Evolutionary conservation across 2,329 filamentous ascomycete species (phyloP).

Genomic region (Botrytis fabae): DNA sequence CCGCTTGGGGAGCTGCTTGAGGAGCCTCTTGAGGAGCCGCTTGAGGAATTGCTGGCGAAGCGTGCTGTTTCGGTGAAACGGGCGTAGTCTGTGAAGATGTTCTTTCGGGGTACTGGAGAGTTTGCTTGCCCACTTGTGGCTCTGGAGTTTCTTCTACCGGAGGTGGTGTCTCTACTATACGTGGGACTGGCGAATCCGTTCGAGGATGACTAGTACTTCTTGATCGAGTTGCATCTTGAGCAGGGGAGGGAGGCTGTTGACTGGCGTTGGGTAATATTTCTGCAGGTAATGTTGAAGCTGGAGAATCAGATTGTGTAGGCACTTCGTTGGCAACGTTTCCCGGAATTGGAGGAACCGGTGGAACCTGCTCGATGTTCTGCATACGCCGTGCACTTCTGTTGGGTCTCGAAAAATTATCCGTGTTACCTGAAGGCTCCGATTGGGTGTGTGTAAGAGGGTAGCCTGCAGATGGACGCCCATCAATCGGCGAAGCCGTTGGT

Average conservation of each 20-base stretch:
- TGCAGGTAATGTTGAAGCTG: slow-evolving; percentile 11
- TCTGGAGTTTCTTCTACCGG: slow-evolving; percentile 34
- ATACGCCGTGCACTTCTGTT: slow-evolving; percentile 36
- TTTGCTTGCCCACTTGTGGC: slow-evolving; percentile 24
- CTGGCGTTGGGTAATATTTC: slow-evolving; percentile 2
- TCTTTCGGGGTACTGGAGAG: slow-evolving; percentile 23
- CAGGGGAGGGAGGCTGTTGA: slow-evolving; percentile 3
- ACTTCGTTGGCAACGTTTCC: slow-evolving; percentile 26
- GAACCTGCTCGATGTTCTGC: slow-evolving; percentile 32
- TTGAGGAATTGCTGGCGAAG: background rate
- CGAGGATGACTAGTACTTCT: slow-evolving; percentile 37
- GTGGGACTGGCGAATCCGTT: slow-evolving; percentile 48
- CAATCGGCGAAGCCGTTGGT: slow-evolving; percentile 48
- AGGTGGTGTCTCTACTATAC: slow-evolving; percentile 66
- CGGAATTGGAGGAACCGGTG: slow-evolving; percentile 20
- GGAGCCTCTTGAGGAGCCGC: background rate
- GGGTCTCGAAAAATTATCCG: slow-evolving; percentile 65
- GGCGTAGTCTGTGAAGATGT: slow-evolving; percentile 21
- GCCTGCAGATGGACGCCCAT: slow-evolving; percentile 45
- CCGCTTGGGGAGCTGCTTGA: slow-evolving; percentile 20
- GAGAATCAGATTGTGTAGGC: slow-evolving; percentile 26
- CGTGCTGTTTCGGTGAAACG: slow-evolving; percentile 46
- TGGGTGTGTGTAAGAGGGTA: slow-evolving; percentile 58
- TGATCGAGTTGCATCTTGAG: slow-evolving; percentile 7
- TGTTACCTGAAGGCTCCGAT: slow-evolving; percentile 63